A percentile compares a stretch with the other conserved stretches of the same genome.
phyloP scores from a whole-genome alignment of 148 eudicot genomes.

The Rhododendron griersonianum region DNA sequence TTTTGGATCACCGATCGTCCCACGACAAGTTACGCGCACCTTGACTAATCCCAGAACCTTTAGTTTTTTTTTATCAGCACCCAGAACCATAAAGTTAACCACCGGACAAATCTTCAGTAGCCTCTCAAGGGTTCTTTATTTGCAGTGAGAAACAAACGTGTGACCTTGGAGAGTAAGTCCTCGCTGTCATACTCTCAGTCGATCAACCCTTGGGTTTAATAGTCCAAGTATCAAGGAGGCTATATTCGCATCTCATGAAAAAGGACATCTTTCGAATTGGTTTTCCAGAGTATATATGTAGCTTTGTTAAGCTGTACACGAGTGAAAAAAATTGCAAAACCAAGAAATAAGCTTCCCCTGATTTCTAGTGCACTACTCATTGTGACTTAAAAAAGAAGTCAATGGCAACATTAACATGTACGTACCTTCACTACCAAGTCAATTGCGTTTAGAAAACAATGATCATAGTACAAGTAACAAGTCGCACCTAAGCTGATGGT shows the following conservation, averaged over 20 bases:
- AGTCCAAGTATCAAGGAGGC: neutral
- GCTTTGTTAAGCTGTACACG: neutral
- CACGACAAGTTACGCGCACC: neutral
- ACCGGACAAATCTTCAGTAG: neutral
- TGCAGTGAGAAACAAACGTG: neutral
- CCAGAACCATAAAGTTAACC: neutral
- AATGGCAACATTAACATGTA: neutral
- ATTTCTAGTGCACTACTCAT: neutral
- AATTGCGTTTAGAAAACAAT: neutral
- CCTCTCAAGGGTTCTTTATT: neutral
- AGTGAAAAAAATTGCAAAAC: neutral
- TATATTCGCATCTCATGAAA: neutral
- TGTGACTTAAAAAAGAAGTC: neutral
- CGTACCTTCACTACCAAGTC: neutral
- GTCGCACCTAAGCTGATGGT: neutral
- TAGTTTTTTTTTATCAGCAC: too few species aligned
- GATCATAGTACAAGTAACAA: neutral
- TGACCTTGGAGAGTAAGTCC: neutral
- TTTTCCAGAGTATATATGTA: neutral
- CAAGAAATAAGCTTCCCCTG: neutral
- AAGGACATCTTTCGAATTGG: neutral
- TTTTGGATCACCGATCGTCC: neutral
- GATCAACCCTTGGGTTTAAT: neutral
- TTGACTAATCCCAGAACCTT: neutral
- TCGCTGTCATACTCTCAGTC: neutral